Conservation (phyloP, 1,139 yeast species). For the Yamadazyma spencermartinsiae region DNA sequence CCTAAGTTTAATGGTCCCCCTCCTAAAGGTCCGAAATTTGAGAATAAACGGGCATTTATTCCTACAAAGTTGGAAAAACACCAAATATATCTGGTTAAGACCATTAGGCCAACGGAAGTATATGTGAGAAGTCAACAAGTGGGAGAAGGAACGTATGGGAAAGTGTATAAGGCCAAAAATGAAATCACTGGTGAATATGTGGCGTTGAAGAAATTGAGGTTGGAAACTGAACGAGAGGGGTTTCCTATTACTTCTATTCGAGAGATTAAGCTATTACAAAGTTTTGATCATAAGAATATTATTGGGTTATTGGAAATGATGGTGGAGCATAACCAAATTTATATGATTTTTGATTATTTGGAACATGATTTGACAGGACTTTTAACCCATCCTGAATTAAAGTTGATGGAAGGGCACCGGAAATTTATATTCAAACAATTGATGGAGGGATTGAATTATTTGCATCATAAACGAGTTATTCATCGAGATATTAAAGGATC, state of each 20-base stretch:
- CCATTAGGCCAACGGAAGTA: conserved; percentile 26
- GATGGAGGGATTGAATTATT: conserved; percentile 75
- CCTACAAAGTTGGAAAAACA: conserved; percentile 18
- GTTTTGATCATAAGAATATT: conserved; percentile 80
- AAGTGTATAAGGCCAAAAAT: conserved; percentile 60
- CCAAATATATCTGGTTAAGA: conserved; percentile 39
- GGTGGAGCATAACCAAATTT: conserved; percentile 77
- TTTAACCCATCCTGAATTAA: conserved; percentile 71
- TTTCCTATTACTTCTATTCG: conserved; percentile 95
- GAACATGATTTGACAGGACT: conserved; percentile 93
- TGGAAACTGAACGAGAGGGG: conserved; percentile 90
- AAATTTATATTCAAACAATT: conserved; percentile 78
- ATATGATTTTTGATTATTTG: conserved; percentile 91
- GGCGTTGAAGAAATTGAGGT: conserved; percentile 79
- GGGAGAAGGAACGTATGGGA: conserved; percentile 54
- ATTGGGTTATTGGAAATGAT: conserved; percentile 86
- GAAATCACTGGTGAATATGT: conserved; percentile 67
- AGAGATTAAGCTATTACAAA: conserved; percentile 83
- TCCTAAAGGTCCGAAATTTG: conserved; percentile 19
- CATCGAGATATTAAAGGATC: conserved; percentile 97
- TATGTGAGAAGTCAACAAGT: conserved; percentile 46
- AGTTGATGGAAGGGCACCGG: conserved; percentile 63
- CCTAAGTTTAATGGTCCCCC: conserved; percentile 7
- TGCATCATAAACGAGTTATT: conserved; percentile 76
- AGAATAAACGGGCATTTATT: background rate